These are phyloP conservation scores for Aspergillus heteromorphus DNA, from an alignment of 495 filamentous ascomycete genomes.

Conservation along the genomic window DNA sequence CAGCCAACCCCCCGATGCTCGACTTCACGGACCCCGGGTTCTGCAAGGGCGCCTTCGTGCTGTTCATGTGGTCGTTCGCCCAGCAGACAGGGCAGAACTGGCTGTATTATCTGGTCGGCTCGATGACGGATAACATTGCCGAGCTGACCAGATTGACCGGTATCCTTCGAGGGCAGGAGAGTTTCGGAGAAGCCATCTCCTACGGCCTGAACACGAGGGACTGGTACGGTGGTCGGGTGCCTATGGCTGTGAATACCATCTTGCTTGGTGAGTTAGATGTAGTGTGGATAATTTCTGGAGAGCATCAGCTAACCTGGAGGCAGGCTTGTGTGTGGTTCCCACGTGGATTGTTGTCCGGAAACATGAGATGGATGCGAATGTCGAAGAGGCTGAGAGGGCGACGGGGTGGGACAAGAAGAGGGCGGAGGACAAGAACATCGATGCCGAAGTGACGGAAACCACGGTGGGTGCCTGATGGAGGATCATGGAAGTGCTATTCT, in stretches of 20 bases:
- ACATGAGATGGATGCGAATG: no score
- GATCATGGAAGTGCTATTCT: no score
- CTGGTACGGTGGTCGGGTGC: constrained; percentile 45
- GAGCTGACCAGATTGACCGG: constrained; percentile 54
- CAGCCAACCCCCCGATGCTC: constrained; percentile 32
- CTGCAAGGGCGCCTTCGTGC: constrained; percentile 39
- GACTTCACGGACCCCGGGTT: constrained; percentile 43
- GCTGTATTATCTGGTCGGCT: constrained; percentile 55
- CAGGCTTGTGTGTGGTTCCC: no score
- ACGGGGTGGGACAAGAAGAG: no score
- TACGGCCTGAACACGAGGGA: constrained; percentile 48
- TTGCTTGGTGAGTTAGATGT: constrained; percentile 30
- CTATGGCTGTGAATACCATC: constrained; percentile 46
- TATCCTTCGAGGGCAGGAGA: constrained; percentile 55
- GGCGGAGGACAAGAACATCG: no score
- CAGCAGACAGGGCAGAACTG: constrained; percentile 44
- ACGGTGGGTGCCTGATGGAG: no score
- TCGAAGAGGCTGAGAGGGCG: no score
- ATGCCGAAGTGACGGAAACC: no score
- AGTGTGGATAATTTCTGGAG: background rate
- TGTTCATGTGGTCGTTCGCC: constrained; percentile 44
- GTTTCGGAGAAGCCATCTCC: constrained; percentile 55
- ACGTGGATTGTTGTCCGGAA: no score
- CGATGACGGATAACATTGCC: constrained; percentile 50
- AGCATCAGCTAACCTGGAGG: background rate